Evolutionary conservation across 1,284 basidiomycete genomes (phyloP), one percentile per base, ranked within the genome.

Genomic region (Veloporphyrellus conicus): DNA sequence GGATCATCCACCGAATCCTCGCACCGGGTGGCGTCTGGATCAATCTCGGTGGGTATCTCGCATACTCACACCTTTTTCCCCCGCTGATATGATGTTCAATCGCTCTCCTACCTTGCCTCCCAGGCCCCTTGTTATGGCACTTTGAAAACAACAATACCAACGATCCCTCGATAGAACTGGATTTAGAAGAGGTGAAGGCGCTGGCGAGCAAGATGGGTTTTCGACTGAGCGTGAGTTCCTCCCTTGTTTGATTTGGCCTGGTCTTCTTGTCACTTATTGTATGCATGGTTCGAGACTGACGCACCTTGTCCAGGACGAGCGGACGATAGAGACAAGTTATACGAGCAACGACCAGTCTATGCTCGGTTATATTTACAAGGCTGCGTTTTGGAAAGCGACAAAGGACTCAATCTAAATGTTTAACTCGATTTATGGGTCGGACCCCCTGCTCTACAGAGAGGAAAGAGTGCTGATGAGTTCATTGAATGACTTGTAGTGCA

Each of bases 81-180:
- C 35, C 9, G 10, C 14, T 22, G 20, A 2, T 23, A 37, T 16
- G n/a, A 28, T 25, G 23, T 36, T 14, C 15, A 14, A 31, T 12
- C 19, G 7, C 3, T 16, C 1, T 1, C 1, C n/a, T n/a, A n/a
- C n/a, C n/a, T n/a, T n/a, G n/a, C n/a, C 10, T 8, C 11, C 42
- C 55, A 82, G 93, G 95, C 1, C 96, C 95, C 0, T 71, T 97
- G 1, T 71, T 98, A 23, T 99, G 95, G 94, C 94, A 99, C 65
- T 97, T 86, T 70, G 93, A 97, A 64, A 93, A 93, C 67, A 90
- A 88, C 59, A 77, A 69, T 32, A 81, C 83, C 8, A 81, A 81
- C 55, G 90, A 93, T 48, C 79, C 84, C 6, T 92, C 87, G 9
- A 78, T 98, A 44, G 95, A 98, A 69, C 75, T 98, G 15, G 88